Conservation (phyloP, 2,329 filamentous ascomycete genomes). For the Chalaropsis ovoidea region DNA sequence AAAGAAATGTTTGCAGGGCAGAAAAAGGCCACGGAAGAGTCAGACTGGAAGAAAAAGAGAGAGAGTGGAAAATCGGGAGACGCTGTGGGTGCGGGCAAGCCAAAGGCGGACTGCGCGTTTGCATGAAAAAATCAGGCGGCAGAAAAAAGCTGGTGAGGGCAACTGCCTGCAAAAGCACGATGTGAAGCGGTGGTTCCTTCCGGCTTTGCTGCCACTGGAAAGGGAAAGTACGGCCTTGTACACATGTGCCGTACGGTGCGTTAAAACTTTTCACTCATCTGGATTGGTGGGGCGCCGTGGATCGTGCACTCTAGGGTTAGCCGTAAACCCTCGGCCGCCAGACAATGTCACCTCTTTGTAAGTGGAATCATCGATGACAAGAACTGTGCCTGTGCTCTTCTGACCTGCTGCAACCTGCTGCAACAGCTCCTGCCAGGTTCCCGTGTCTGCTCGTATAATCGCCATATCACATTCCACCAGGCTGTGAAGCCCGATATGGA, state of each 20-base stretch:
- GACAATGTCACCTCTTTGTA: not conserved
- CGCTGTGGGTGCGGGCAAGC: not conserved
- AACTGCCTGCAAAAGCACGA: not conserved
- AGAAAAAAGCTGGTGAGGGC: not conserved
- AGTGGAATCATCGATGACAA: too few relatives aligned
- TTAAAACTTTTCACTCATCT: not conserved
- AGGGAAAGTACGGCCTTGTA: not conserved
- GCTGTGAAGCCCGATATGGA: too few relatives aligned
- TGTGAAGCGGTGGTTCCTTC: not conserved
- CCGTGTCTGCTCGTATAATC: too few relatives aligned
- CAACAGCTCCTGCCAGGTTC: too few relatives aligned
- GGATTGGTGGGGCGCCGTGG: not conserved
- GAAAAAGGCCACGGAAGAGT: not conserved
- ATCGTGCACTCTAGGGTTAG: constrained; percentile 3
- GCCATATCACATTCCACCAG: too few relatives aligned
- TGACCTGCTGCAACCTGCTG: too few relatives aligned
- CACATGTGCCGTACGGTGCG: not conserved
- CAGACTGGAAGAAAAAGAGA: not conserved
- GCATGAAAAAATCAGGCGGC: not conserved
- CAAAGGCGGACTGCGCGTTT: not conserved
- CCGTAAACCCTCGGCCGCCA: not conserved
- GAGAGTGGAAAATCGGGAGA: not conserved
- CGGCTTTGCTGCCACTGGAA: not conserved
- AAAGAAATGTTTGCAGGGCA: not conserved
- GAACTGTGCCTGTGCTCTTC: too few relatives aligned